A percentile compares a stretch with the other conserved stretches of the same genome.
phyloP scores from a whole-genome alignment of 805 yeast genomes.

The Torulaspora quercuum region DNA sequence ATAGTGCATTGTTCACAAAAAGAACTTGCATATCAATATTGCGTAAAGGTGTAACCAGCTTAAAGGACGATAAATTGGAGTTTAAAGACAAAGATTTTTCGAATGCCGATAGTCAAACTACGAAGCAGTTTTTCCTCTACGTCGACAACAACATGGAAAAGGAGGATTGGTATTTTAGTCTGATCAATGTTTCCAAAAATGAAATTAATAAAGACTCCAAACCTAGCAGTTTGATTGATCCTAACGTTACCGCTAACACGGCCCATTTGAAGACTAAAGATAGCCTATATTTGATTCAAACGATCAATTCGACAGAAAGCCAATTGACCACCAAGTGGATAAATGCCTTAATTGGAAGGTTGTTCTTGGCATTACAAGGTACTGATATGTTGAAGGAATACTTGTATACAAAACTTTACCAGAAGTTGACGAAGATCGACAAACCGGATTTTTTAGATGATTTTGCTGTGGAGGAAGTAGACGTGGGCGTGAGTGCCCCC shows the following conservation, averaged over 20 bases:
- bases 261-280: conserved; percentile 68
- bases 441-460: conserved; percentile 87
- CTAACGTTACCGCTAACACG: conserved; percentile 66
- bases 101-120: conserved; percentile 16
- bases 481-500: conserved; percentile 80
- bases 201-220: conserved; percentile 16
- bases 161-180: conserved; percentile 89
- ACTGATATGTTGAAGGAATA: conserved; percentile 62
- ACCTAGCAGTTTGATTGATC: conserved; percentile 39
- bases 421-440: conserved; percentile 73
- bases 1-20: conserved; percentile 77
- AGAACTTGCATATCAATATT: conserved; percentile 74
- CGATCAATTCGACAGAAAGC: conserved; percentile 76
- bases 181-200: conserved; percentile 72
- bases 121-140: conserved; percentile 55
- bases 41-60: conserved; percentile 38
- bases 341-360: conserved; percentile 79
- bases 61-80: conserved; percentile 8
- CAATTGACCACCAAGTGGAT: conserved; percentile 85
- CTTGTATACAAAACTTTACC: conserved; percentile 57
- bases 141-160: conserved; percentile 76
- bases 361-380: conserved; percentile 71
- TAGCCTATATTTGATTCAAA: conserved; percentile 68
- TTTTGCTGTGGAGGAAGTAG: conserved; percentile 65
- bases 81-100: conserved; percentile 12